Evolutionary conservation across 139 green algal genomes (phyloP), one percentile per base, ranked within the genome.

Genomic region (Penium margaritaceum): DNA sequence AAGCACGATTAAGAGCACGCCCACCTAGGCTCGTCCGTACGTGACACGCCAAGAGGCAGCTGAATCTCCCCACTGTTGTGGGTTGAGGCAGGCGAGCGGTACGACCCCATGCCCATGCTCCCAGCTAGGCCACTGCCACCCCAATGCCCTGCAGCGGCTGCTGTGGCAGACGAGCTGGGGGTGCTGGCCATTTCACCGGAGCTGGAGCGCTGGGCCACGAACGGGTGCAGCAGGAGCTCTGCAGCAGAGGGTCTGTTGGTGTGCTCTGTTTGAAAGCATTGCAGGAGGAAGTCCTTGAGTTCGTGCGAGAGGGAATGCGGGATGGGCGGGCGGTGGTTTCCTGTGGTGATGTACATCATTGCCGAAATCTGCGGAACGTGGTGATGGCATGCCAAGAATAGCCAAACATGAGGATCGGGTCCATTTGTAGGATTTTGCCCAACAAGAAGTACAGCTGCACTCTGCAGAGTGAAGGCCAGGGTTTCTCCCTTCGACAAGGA

Each of bases 281-380:
- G 81, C 51, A 85, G 82, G 41, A 97, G 77, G 77, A 97, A 97
- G 75, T 96, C 90, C 30, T 84, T 84, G 57, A 83, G 89, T 35
- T 95, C 88, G 1, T 70, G 51, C 0, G 86, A 90, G 2, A 97
- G 80, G 39, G 69, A 54, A 5, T 84, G 53, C 34, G 78, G 70
- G 27, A 85, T 72, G 6, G 84, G 61, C 5, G 92, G 92, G 2
- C 84, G 85, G 27, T 88, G 88, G 43, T 88, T 88, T 43, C 84
- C 85, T 7, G 77, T 87, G 2, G 89, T 88, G 19, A 97, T 95
- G 67, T 95, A 91, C 94, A 57, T 21, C 19, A 21, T 21, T 57
- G 46, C 21, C 46, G 21, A 57, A 21, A 21, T n/a, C 19, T 57
- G 21, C 19, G 19, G 46, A 57, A 21, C 21, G 46, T 19, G 21